Base-by-base conservation (phyloP, 2,329 filamentous ascomycete species). In the Diaporthe citri region DNA sequence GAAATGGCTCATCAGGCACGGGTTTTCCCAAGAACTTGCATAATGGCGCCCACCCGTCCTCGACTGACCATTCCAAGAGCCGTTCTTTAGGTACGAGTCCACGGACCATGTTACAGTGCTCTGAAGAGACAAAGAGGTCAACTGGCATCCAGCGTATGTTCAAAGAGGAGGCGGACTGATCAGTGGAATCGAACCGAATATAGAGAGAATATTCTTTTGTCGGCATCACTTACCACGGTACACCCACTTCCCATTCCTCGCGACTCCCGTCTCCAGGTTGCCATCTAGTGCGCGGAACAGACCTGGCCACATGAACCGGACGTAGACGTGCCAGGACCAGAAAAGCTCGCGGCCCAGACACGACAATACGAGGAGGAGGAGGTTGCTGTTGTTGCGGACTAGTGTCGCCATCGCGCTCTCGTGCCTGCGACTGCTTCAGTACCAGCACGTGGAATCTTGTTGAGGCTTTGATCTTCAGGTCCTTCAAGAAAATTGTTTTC, bases 21-120 rank as follows among this genome's bases (percentile, higher is more conserved):
- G 60, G 17, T 28, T 75, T 75, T 1, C 28, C 60, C 20, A 75
- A 10, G 51, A 75, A 75, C 3, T 79, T 36, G 71, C 79, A 80
- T 25, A 83, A 60, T 25, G 79, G 78, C 46, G 72, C 79, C 80
- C 80, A 82, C 3, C 80, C 80, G 76, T 81, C 79, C 70, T 80
- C 78, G 17, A 80, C 80, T 2, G 67, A 67, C 80, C 79, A 82
- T 52, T 80, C 78, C 41, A 81, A 72, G 9, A 80, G 57, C 28
- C 72, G 70, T 43, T 78, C 78, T 25, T 71, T 36, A 6, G 76
- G 56, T 7, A 79, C 71, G n/a, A 81, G 31, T 2, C 79, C 77
- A 36, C 76, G 60, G 9, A 80, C 71, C 79, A 80, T 80, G 25
- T 78, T 78, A 25, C 76, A 78, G 60, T 81, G 78, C 22, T 80